phyloP scores from a whole-genome alignment of 2,329 filamentous ascomycete genomes.

The Phyllosticta citriasiana region DNA sequence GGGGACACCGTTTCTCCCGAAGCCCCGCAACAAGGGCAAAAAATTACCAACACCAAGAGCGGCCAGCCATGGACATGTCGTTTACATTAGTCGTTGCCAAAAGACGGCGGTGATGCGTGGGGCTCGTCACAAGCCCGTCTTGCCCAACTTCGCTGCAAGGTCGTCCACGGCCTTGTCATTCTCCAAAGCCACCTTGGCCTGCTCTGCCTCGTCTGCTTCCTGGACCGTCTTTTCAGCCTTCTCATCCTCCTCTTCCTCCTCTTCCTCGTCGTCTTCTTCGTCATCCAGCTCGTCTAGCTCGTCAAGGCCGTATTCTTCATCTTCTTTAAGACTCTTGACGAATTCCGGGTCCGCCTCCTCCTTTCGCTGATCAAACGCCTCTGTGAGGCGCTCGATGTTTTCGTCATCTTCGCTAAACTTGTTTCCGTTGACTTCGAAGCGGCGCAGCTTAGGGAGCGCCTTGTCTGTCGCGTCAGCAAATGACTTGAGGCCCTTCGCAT shows the following conservation, averaged over 20 bases:
- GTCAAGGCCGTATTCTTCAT: constrained; percentile 43
- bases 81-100: background rate
- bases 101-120: background rate
- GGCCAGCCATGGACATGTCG: background rate
- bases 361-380: constrained; percentile 61
- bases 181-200: constrained; percentile 60
- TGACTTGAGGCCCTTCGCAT: constrained; percentile 59
- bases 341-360: constrained; percentile 38
- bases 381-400: constrained; percentile 56
- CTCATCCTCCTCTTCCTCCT: constrained; percentile 57
- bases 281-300: constrained; percentile 73
- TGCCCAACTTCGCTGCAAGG: constrained; percentile 63
- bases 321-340: constrained; percentile 32
- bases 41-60: background rate
- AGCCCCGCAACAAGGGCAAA: background rate
- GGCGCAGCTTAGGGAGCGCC: constrained; percentile 64
- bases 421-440: constrained; percentile 93
- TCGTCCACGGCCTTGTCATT: constrained; percentile 73
- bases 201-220: constrained; percentile 61
- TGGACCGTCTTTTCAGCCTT: constrained; percentile 53
- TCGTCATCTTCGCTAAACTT: constrained; percentile 82
- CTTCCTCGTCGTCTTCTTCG: constrained; percentile 74
- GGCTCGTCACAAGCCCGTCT: constrained; percentile 40
- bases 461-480: constrained; percentile 59
- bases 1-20: background rate